These are phyloP conservation scores for Echites panduratus DNA, from an alignment of 257 asterid genomes.

Conservation along the genomic window DNA sequence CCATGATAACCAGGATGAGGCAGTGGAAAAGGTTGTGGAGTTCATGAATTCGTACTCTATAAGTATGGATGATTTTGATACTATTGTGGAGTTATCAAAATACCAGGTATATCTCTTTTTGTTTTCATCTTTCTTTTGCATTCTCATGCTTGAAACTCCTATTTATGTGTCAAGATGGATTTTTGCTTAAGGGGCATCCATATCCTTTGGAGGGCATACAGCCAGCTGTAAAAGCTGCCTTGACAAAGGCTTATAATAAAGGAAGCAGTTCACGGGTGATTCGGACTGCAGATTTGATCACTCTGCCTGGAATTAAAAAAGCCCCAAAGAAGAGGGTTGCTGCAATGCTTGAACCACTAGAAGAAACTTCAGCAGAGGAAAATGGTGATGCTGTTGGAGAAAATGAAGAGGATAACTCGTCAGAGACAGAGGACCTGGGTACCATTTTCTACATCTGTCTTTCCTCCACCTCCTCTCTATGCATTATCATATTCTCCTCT, in stretches of 20 bases:
- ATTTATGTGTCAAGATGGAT: neutral
- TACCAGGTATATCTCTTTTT: slow-evolving; percentile 52
- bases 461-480: neutral
- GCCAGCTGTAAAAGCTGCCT: slow-evolving; percentile 83
- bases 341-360: slow-evolving; percentile 88
- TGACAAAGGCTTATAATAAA: slow-evolving; percentile 87
- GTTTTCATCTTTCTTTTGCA: neutral
- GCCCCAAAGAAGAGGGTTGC: slow-evolving; percentile 88
- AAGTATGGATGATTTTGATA: slow-evolving; percentile 86
- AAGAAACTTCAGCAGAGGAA: slow-evolving; percentile 45
- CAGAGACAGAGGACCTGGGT: slow-evolving; percentile 82
- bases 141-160: slow-evolving; percentile 2
- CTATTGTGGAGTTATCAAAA: slow-evolving; percentile 73
- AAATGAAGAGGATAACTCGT: slow-evolving; percentile 59
- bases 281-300: slow-evolving; percentile 75
- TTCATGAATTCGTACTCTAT: slow-evolving; percentile 89
- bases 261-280: slow-evolving; percentile 83
- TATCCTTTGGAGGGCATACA: slow-evolving; percentile 80
- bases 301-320: slow-evolving; percentile 81
- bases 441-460: slow-evolving; percentile 3
- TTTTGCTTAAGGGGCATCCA: slow-evolving; percentile 60
- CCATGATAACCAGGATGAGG: slow-evolving; percentile 66
- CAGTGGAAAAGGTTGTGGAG: slow-evolving; percentile 72
- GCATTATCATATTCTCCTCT: neutral
- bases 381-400: slow-evolving; percentile 38